Evolutionary conservation across 148 eudicot species (phyloP).

Genomic region (Rhododendron molle): DNA sequence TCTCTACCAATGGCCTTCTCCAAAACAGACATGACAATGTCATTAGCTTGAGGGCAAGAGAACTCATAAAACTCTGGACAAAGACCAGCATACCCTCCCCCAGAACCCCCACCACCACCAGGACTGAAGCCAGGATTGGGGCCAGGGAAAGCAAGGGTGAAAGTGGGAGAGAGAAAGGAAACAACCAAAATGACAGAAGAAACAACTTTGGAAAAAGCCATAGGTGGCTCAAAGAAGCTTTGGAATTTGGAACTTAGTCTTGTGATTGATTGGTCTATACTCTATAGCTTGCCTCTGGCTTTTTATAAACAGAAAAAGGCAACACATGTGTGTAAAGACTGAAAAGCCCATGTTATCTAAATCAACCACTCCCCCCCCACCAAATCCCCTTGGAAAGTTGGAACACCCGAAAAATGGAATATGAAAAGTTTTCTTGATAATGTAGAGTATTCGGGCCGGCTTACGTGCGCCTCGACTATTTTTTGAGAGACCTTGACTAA

Average conservation of each 20-base stretch:
- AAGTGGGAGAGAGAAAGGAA: constrained; percentile 27
- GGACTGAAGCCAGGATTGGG: constrained; percentile 29
- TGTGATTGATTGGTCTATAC: constrained; percentile 10
- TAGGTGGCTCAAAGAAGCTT: constrained; percentile 4
- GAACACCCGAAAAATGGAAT: neutral
- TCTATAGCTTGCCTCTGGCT: neutral
- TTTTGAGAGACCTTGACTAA: too few species aligned
- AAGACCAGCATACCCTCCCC: constrained; percentile 27
- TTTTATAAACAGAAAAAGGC: constrained; percentile 1
- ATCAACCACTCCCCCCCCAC: constrained; percentile 41
- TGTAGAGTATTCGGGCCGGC: neutral
- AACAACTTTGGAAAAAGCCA: constrained; percentile 37
- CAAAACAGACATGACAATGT: constrained; percentile 70
- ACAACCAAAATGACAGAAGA: constrained; percentile 10
- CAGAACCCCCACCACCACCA: constrained; percentile 21
- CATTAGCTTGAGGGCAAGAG: constrained; percentile 83
- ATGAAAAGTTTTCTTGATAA: neutral
- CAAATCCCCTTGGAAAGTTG: constrained; percentile 31
- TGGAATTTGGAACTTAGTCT: neutral
- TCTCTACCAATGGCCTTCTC: constrained; percentile 54
- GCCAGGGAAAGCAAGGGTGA: constrained; percentile 45
- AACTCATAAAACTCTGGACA: constrained; percentile 53
- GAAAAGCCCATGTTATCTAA: constrained; percentile 12
- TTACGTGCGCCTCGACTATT: neutral
- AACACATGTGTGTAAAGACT: neutral